phyloP scores from a whole-genome alignment of 2,329 filamentous ascomycete genomes.

The Microthyrium microscopicum region DNA sequence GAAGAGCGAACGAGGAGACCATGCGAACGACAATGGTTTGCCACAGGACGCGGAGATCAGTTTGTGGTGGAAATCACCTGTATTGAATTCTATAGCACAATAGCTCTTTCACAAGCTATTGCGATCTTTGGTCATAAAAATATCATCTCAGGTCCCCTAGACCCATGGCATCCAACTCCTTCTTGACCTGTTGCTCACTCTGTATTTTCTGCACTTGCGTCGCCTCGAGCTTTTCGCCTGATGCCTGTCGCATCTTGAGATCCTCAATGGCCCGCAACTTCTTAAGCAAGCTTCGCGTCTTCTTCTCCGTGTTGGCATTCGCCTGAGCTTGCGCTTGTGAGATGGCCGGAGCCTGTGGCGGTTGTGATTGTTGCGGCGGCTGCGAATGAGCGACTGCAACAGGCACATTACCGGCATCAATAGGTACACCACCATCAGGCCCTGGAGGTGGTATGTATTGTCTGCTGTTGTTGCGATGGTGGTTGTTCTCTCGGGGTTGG shows the following conservation, averaged over 20 bases:
- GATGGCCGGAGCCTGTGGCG: conserved; percentile 1
- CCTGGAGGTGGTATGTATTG: too few species aligned
- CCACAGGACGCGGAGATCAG: too few species aligned
- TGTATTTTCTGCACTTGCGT: conserved; percentile 97
- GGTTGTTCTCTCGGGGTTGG: too few species aligned
- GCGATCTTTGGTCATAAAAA: too few species aligned
- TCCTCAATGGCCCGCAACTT: conserved; percentile 97
- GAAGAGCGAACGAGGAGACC: too few species aligned
- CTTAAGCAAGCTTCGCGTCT: conserved; percentile 82
- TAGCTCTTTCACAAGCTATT: too few species aligned
- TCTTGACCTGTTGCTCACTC: conserved; percentile 69
- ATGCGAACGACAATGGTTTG: too few species aligned
- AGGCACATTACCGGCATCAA: conserved; percentile 14
- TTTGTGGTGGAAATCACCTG: too few species aligned
- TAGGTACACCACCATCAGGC: conserved; percentile 17
- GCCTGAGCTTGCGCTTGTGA: not conserved
- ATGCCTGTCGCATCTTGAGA: conserved; percentile 87
- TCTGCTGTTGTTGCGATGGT: conserved; percentile 28
- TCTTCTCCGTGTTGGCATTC: conserved; percentile 48
- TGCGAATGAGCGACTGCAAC: conserved; percentile 13
- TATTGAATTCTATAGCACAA: too few species aligned
- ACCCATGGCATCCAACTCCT: conserved; percentile 56
- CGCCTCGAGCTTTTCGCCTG: conserved; percentile 92
- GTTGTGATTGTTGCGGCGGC: not conserved
- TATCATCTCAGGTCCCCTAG: too few species aligned